These are phyloP conservation scores for Amanita muscaria DNA, from an alignment of 768 basidiomycete species.

Conservation along the genomic window DNA sequence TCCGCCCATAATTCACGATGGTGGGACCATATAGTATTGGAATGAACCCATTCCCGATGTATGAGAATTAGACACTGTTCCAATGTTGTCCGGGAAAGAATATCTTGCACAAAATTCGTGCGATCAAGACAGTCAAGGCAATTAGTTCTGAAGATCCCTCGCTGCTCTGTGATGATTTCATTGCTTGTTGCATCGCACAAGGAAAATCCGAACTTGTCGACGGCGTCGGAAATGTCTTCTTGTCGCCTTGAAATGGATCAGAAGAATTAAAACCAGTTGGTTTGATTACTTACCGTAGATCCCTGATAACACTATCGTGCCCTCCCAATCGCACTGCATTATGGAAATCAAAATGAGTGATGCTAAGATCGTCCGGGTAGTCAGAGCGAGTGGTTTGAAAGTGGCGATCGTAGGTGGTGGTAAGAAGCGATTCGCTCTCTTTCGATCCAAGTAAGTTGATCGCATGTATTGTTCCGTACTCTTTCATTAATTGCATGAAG, in stretches of 20 bases:
- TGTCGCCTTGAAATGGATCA: slow-evolving; percentile 36
- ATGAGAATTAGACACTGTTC: slow-evolving; percentile 78
- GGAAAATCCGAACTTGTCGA: slow-evolving; percentile 81
- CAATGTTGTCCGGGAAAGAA: slow-evolving; percentile 73
- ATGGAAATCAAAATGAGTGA: slow-evolving; percentile 95
- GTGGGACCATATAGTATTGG: slow-evolving; percentile 65
- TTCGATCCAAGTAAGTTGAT: slow-evolving; percentile 89
- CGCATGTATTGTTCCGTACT: slow-evolving; percentile 79
- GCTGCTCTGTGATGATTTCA: slow-evolving; percentile 79
- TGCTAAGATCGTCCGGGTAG: slow-evolving; percentile 59
- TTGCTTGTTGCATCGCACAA: slow-evolving; percentile 60
- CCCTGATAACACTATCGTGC: slow-evolving; percentile 76
- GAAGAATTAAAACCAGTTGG: not conserved
- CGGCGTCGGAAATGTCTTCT: slow-evolving; percentile 47
- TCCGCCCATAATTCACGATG: slow-evolving; percentile 97
- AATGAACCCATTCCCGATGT: slow-evolving; percentile 66
- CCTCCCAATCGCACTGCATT: slow-evolving; percentile 70
- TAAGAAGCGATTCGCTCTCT: slow-evolving; percentile 84
- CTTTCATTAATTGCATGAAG: slow-evolving; percentile 76
- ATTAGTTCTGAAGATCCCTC: slow-evolving; percentile 89
- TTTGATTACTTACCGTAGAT: slow-evolving; percentile 46
- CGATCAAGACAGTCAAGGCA: slow-evolving; percentile 95
- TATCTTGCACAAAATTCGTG: slow-evolving; percentile 96
- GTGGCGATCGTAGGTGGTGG: slow-evolving; percentile 76
- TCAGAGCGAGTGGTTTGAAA: slow-evolving; percentile 54